A percentile compares a stretch with the other conserved stretches of the same genome.
Conservation (phyloP, 768 basidiomycete genomes). For the Jaapia argillacea region DNA sequence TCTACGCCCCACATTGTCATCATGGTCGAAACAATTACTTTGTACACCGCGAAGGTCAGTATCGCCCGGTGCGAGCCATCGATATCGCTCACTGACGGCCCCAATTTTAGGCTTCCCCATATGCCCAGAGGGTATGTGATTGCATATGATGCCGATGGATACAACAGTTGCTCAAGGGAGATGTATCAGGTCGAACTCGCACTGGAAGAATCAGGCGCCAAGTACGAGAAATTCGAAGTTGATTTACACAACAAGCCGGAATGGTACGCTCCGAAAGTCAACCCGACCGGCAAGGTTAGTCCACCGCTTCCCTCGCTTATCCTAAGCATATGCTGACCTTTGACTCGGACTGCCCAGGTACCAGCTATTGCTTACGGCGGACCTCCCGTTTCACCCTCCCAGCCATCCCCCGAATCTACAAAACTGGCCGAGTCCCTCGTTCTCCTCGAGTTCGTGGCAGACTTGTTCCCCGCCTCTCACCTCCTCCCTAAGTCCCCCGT, state of each 20-base stretch:
- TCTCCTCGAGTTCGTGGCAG: slow-evolving; percentile 58
- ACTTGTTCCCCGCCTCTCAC: slow-evolving; percentile 36
- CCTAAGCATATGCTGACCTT: not conserved
- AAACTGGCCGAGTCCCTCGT: slow-evolving; percentile 60
- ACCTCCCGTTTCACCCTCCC: slow-evolving; percentile 39
- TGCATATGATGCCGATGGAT: not conserved
- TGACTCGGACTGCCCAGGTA: slow-evolving; percentile 24
- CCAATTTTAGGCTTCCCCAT: slow-evolving; percentile 38
- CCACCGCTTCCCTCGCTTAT: not conserved
- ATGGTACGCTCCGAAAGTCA: slow-evolving; percentile 58
- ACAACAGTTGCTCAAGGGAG: too few species aligned
- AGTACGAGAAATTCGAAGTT: slow-evolving; percentile 43
- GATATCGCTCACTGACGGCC: not conserved
- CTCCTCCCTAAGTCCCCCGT: slow-evolving; percentile 50
- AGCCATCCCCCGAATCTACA: slow-evolving; percentile 47
- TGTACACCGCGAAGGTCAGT: slow-evolving; percentile 24
- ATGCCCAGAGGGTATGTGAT: slow-evolving; percentile 39
- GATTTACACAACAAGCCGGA: slow-evolving; percentile 57
- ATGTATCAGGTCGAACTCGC: slow-evolving; percentile 44
- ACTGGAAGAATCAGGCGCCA: slow-evolving; percentile 41
- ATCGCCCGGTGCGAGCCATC: not conserved
- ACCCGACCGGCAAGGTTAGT: slow-evolving; percentile 54
- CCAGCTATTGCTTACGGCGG: slow-evolving; percentile 56
- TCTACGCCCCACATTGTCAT: too few species aligned
- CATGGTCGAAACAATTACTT: slow-evolving; percentile 23